These are phyloP conservation scores for Leptographium flavum DNA, from an alignment of 2,329 filamentous ascomycete genomes.

Conservation along the genomic window DNA sequence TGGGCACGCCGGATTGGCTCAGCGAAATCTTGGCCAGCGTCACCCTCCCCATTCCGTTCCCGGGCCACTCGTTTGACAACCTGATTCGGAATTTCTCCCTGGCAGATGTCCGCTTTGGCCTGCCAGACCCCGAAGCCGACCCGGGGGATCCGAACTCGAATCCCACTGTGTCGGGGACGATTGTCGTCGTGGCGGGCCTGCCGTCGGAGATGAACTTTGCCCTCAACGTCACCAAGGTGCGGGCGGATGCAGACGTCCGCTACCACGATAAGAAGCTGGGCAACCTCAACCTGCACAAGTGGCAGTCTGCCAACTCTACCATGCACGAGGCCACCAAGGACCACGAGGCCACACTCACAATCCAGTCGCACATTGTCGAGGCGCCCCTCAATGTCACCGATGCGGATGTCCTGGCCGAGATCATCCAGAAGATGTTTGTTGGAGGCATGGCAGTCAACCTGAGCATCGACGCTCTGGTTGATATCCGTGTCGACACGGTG, in stretches of 20 bases:
- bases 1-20: slow-evolving; percentile 67
- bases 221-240: slow-evolving; percentile 62
- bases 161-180: slow-evolving; percentile 69
- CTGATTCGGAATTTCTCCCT: slow-evolving; percentile 81
- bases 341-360: slow-evolving; percentile 49
- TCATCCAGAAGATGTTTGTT: slow-evolving; percentile 71
- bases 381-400: slow-evolving; percentile 76
- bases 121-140: slow-evolving; percentile 70
- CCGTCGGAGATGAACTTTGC: slow-evolving; percentile 81
- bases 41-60: slow-evolving; percentile 71
- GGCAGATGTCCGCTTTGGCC: slow-evolving; percentile 68
- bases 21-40: slow-evolving; percentile 66
- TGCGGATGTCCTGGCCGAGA: slow-evolving; percentile 59
- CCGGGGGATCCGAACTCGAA: slow-evolving; percentile 58
- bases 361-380: slow-evolving; percentile 62
- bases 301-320: slow-evolving; percentile 77
- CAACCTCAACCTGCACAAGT: slow-evolving; percentile 61
- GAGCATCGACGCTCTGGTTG: slow-evolving; percentile 64
- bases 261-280: slow-evolving; percentile 71
- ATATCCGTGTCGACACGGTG: slow-evolving; percentile 68
- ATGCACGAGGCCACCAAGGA: slow-evolving; percentile 42
- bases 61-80: slow-evolving; percentile 66
- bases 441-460: slow-evolving; percentile 55
- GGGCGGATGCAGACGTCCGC: slow-evolving; percentile 65
- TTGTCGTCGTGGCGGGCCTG: slow-evolving; percentile 63